Evolutionary conservation across 306 rosid genomes (phyloP), one percentile per base, ranked within the genome.

Genomic region (Cucurbita pepo): DNA sequence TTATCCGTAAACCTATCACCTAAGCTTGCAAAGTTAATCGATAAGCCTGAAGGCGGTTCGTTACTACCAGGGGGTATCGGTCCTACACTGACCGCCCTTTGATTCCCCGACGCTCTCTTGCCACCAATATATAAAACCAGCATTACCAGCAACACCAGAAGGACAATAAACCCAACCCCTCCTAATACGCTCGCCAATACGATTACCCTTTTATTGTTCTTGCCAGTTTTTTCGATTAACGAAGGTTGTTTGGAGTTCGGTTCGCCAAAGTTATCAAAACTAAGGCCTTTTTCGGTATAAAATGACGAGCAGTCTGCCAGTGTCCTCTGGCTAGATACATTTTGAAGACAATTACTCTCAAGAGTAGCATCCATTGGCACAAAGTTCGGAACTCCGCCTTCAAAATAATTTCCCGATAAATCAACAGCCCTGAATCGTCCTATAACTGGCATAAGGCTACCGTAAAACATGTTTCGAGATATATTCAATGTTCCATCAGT

Each of bases 1-100:
- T 86, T 90, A 78, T 90, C 87, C 30, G 97, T 82, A 82, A 86
- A 89, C 6, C 83, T 82, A 36, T 94, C 95, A 67, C 98, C 96
- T 25, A 83, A 60, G 58, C 78, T 87, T 44, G 89, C 57, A 77
- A 85, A 85, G 79, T 89, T 79, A 4, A 86, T 51, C 6, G 83
- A 73, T 56, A 74, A 82, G 59, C 84, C 86, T 2, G 89, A 82
- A 53, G 81, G 83, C 1, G 87, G 80, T 56, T 86, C 84, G 74
- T 83, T 73, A 19, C 84, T 78, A 38, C 85, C 84, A 37, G 85
- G 67, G 12, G 92, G 84, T 66, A 85, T 88, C 62, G 88, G 81
- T 63, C 91, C 91, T 60, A 81, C 86, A 5, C 88, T 85, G 22
- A 79, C 77, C 37, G 86, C 96, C 57, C 88, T 80, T 67, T 85